Evolutionary conservation across 441 rosid genomes (phyloP).

Genomic region (Adansonia grandidieri): DNA sequence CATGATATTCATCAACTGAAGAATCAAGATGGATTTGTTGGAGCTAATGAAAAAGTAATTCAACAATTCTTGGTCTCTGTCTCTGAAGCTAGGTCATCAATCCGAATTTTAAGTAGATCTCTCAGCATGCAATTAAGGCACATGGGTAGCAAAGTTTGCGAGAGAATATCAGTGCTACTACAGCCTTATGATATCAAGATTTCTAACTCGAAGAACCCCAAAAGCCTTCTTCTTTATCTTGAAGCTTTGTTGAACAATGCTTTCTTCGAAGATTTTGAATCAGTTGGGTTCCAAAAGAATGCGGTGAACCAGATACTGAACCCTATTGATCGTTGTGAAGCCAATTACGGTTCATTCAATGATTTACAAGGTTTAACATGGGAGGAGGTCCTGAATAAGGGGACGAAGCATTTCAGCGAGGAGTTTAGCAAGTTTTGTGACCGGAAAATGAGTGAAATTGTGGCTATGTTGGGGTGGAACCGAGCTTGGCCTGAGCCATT

Average conservation of each 20-base stretch:
- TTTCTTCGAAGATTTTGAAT: constrained; percentile 88
- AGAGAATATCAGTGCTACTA: constrained; percentile 64
- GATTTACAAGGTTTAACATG: constrained; percentile 70
- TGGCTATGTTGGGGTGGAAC: constrained; percentile 86
- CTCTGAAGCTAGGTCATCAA: constrained; percentile 77
- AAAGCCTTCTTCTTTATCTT: constrained; percentile 61
- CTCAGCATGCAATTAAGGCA: constrained; percentile 69
- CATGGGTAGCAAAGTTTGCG: constrained; percentile 69
- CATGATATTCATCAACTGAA: constrained; percentile 21
- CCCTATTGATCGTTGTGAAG: constrained; percentile 78
- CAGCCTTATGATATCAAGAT: constrained; percentile 78
- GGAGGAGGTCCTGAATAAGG: constrained; percentile 88
- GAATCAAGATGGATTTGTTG: constrained; percentile 27
- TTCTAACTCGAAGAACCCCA: constrained; percentile 66
- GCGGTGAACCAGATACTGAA: constrained; percentile 61
- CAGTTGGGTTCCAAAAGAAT: constrained; percentile 66
- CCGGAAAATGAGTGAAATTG: constrained; percentile 95
- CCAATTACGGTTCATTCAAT: constrained; percentile 65
- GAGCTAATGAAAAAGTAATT: constrained; percentile 55
- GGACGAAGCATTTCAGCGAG: constrained; percentile 92
- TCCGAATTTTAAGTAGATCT: constrained; percentile 69
- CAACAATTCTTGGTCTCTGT: constrained; percentile 71
- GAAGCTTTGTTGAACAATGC: constrained; percentile 78
- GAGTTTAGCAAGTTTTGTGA: constrained; percentile 94
- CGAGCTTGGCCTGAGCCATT: constrained; percentile 92